phyloP scores from a whole-genome alignment of 1,284 basidiomycete genomes.

The Retiboletus fuscus region DNA sequence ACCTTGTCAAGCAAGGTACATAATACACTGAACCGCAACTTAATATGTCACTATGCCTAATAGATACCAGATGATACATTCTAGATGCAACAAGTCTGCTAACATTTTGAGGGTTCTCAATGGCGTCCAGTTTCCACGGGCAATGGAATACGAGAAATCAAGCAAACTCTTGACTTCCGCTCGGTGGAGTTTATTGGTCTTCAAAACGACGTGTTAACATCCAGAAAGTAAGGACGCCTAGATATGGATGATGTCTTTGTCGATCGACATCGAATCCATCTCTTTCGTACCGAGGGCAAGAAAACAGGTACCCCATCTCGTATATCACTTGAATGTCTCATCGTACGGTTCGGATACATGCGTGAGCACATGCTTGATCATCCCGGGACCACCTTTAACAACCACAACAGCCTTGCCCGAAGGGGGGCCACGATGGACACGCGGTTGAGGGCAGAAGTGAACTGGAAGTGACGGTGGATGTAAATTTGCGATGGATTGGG shows the following conservation, averaged over 20 bases:
- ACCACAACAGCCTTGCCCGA: slow-evolving; percentile 70
- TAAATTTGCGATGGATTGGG: slow-evolving; percentile 69
- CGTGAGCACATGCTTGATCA: slow-evolving; percentile 87
- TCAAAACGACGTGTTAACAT: slow-evolving; percentile 12
- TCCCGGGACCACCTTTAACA: slow-evolving; percentile 96
- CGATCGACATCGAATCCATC: slow-evolving; percentile 72
- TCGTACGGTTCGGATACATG: slow-evolving; percentile 85
- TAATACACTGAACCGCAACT: slow-evolving; percentile 77
- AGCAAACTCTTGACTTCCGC: slow-evolving; percentile 86
- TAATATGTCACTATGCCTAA: slow-evolving; percentile 20
- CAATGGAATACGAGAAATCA: slow-evolving; percentile 98
- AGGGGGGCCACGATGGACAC: slow-evolving; percentile 89
- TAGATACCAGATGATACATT: slow-evolving; percentile 55
- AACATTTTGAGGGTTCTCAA: slow-evolving; percentile 92
- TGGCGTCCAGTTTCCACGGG: slow-evolving; percentile 92
- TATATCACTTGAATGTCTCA: slow-evolving; percentile 93
- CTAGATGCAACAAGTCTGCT: slow-evolving; percentile 92
- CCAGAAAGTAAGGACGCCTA: background rate
- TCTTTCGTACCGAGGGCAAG: slow-evolving; percentile 90
- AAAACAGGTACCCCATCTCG: slow-evolving; percentile 90
- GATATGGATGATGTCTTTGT: slow-evolving; percentile 65
- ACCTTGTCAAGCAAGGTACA: too few species aligned
- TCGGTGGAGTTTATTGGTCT: slow-evolving; percentile 88
- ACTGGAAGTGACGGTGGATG: slow-evolving; percentile 93
- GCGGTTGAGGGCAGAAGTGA: slow-evolving; percentile 93